Base-by-base conservation (phyloP, 768 basidiomycete genomes). In the Naganishia friedmannii region DNA sequence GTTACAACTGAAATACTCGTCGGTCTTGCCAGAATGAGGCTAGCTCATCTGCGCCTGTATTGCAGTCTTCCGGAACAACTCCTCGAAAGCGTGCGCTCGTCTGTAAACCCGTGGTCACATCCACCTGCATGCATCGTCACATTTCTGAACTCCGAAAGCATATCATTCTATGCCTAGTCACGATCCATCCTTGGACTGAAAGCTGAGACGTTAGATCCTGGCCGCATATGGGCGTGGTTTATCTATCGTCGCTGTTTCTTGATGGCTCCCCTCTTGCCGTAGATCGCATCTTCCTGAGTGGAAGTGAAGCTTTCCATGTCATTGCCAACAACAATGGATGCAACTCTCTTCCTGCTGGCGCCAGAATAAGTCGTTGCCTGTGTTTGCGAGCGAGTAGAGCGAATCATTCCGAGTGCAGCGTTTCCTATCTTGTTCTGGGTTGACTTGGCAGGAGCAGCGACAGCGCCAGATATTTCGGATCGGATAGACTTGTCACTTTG, bases 291-390 rank as follows among this genome's bases (percentile, higher is more conserved):
- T 63, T 63, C 60, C 42, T 63, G 60, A 6, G 60, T 63, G 15
- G 60, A 63, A 10, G 60, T 45, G 17, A 63, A 63, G 26, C 60
- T 63, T 29, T 63, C 60, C 37, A 63, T 63, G 32, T 63, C 60
- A 29, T 42, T 63, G 3, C 60, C 60, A 12, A 42, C 60, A 1
- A 63, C 7, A 5, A 45, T 29, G 3, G 60, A 63, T 10, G 39
- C n/a, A 26, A 39, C 60, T 19, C 60, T 31, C 42, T 63, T 63
- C 60, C 60, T 63, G 26, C 60, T 63, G 26, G 26, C 57, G 10
- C 57, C 57, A 39, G 57, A 58, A 15, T 63, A 63, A 13, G 60
- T 63, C 12, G 28, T 45, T 26, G 42, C 2, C 23, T 63, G 60
- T 12, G 9, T 63, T 42, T 37, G 23, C 26, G 60, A 63, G 26